Evolutionary conservation across 192 early-diverging fungal genomes (phyloP).

Genomic region (Coemansia sp.): DNA sequence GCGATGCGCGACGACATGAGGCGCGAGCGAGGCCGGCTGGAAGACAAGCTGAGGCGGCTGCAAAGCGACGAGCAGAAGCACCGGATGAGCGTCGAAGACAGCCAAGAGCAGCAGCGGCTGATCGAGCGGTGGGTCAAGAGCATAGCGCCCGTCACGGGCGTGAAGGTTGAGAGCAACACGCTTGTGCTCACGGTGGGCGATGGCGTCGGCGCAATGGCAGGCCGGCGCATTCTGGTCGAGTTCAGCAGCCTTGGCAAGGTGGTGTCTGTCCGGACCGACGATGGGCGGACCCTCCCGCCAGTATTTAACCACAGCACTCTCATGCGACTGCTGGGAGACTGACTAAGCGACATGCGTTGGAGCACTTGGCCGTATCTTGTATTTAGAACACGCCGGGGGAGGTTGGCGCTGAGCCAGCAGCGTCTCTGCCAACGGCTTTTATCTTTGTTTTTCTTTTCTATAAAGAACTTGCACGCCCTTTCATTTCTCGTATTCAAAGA

Average conservation of each 20-base stretch:
- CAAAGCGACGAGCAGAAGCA: conserved; percentile 47
- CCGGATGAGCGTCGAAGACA: conserved; percentile 31
- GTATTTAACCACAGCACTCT: conserved; percentile 34
- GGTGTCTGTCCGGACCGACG: conserved; percentile 30
- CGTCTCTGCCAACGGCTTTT: no score
- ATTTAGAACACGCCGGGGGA: no score
- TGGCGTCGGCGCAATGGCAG: conserved; percentile 40
- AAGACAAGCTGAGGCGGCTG: conserved; percentile 31
- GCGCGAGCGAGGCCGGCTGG: conserved; percentile 37
- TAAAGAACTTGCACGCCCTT: neutral
- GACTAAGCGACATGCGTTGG: neutral
- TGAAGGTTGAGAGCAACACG: conserved; percentile 42
- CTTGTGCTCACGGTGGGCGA: conserved; percentile 46
- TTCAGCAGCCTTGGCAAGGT: conserved; percentile 40
- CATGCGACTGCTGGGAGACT: conserved; percentile 41
- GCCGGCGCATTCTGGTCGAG: conserved; percentile 36
- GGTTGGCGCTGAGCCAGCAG: no score
- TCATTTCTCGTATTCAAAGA: no score
- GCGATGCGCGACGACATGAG: conserved; percentile 36
- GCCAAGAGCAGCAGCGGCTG: conserved; percentile 47
- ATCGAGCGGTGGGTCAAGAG: conserved; percentile 42
- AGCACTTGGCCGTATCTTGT: no score
- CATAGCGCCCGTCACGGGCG: conserved; percentile 40
- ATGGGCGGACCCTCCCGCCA: conserved; percentile 40
- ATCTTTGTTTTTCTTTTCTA: neutral